phyloP scores from a whole-genome alignment of 305 asterid genomes.

The Coffea humblotiana region DNA sequence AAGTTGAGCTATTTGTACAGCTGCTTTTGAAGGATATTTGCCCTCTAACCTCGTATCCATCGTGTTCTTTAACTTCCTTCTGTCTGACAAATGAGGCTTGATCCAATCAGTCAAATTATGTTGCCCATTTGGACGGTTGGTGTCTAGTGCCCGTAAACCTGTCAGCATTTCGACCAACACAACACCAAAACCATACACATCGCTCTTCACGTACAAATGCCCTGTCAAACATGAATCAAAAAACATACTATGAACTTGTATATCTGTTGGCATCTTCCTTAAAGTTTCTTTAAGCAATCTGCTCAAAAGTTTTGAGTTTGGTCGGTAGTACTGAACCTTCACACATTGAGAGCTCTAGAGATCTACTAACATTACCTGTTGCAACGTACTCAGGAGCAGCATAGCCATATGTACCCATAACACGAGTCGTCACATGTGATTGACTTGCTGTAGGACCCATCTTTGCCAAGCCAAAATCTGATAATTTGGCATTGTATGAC shows the following conservation, averaged over 20 bases:
- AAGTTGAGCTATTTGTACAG: slow-evolving; percentile 53
- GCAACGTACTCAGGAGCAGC: slow-evolving; percentile 85
- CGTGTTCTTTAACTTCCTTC: slow-evolving; percentile 57
- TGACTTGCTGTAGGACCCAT: slow-evolving; percentile 69
- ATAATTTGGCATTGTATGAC: slow-evolving; percentile 70
- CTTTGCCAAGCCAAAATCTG: slow-evolving; percentile 78
- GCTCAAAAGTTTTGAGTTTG: background rate
- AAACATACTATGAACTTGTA: slow-evolving; percentile 1
- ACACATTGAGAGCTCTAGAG: background rate
- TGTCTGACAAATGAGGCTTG: slow-evolving; percentile 53
- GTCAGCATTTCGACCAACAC: slow-evolving; percentile 72
- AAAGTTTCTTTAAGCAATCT: background rate
- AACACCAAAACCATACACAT: slow-evolving; percentile 73
- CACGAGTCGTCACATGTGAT: slow-evolving; percentile 69
- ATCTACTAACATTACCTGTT: slow-evolving; percentile 43
- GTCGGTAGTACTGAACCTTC: background rate
- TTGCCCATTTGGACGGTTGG: slow-evolving; percentile 49
- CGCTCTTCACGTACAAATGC: slow-evolving; percentile 78
- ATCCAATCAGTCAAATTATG: slow-evolving; percentile 65
- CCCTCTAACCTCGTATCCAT: slow-evolving; percentile 69
- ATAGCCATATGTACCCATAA: slow-evolving; percentile 74
- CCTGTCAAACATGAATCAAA: slow-evolving; percentile 35
- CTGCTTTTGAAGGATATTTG: slow-evolving; percentile 63
- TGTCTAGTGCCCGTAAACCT: slow-evolving; percentile 60
- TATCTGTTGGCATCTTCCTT: background rate